Evolutionary conservation across 164 flowering plant species (phyloP).

Genomic region (Vitis amurensis): DNA sequence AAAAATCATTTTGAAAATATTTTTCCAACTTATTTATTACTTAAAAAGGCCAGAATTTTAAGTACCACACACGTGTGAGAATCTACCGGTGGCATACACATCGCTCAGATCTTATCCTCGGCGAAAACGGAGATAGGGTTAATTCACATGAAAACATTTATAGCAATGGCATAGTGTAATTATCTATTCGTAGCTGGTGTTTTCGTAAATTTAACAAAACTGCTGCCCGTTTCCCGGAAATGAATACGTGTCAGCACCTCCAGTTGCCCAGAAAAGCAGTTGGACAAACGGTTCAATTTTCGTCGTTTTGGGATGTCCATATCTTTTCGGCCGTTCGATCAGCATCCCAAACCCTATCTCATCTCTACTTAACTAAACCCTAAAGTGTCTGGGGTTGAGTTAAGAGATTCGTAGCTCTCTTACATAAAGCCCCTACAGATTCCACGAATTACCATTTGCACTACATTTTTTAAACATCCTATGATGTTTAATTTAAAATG

Average conservation of each 20-base stretch:
- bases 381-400: conserved; percentile 7
- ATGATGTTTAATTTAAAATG: too few relatives aligned
- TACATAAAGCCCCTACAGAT: background rate
- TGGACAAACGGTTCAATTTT: conserved; percentile 13
- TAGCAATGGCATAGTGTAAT: conserved; percentile 6
- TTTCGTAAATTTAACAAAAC: conserved; percentile 4
- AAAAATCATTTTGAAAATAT: too few relatives aligned
- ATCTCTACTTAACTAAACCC: background rate
- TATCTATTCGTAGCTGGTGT: background rate
- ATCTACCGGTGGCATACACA: too few relatives aligned
- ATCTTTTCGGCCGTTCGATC: conserved; percentile 28
- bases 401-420: background rate
- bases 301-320: conserved; percentile 8
- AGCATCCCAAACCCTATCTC: conserved; percentile 7
- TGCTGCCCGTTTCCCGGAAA: conserved; percentile 7
- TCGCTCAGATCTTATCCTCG: too few relatives aligned
- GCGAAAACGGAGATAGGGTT: background rate
- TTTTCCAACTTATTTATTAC: background rate
- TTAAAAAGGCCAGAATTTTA: background rate
- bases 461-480: too few relatives aligned
- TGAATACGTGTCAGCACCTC: conserved; percentile 23
- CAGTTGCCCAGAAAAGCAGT: conserved; percentile 7
- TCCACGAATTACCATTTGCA: conserved; percentile 5
- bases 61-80: too few relatives aligned
- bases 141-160: background rate